Conservation (phyloP, 352 stramenopile genomes). For the Phytopythium boreale region DNA sequence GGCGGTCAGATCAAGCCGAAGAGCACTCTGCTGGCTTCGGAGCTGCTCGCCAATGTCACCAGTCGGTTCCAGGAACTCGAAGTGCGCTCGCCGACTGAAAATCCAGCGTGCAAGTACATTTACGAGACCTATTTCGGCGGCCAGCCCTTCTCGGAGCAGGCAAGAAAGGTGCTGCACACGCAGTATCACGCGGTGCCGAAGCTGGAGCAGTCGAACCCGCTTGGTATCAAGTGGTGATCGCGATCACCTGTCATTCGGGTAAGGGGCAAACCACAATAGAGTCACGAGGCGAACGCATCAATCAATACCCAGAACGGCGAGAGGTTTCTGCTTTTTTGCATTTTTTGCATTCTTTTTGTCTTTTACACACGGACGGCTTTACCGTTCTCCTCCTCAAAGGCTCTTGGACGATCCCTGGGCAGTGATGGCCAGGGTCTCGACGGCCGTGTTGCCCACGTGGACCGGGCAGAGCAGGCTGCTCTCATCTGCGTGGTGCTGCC, state of each 20-base stretch:
- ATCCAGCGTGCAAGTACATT: constrained; percentile 72
- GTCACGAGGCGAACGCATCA: not conserved
- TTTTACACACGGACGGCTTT: constrained; percentile 3
- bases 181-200: constrained; percentile 84
- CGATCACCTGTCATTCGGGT: not conserved
- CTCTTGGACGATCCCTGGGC: constrained; percentile 44
- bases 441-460: constrained; percentile 60
- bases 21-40: constrained; percentile 48
- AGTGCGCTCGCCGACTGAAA: constrained; percentile 54
- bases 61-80: constrained; percentile 63
- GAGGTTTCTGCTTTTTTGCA: constrained; percentile 12
- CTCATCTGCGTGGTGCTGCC: constrained; percentile 64
- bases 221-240: constrained; percentile 86
- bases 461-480: constrained; percentile 79
- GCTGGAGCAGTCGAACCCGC: constrained; percentile 78
- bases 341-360: constrained; percentile 11
- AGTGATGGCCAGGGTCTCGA: constrained; percentile 66
- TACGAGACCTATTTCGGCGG: constrained; percentile 83
- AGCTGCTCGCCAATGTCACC: constrained; percentile 65
- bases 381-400: constrained; percentile 11
- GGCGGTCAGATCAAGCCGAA: constrained; percentile 91
- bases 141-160: constrained; percentile 66
- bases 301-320: not conserved
- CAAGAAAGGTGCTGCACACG: constrained; percentile 65
- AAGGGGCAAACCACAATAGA: constrained; percentile 16